These are phyloP conservation scores for Sherardia arvensis DNA, from an alignment of 257 asterid genomes.

Conservation along the genomic window DNA sequence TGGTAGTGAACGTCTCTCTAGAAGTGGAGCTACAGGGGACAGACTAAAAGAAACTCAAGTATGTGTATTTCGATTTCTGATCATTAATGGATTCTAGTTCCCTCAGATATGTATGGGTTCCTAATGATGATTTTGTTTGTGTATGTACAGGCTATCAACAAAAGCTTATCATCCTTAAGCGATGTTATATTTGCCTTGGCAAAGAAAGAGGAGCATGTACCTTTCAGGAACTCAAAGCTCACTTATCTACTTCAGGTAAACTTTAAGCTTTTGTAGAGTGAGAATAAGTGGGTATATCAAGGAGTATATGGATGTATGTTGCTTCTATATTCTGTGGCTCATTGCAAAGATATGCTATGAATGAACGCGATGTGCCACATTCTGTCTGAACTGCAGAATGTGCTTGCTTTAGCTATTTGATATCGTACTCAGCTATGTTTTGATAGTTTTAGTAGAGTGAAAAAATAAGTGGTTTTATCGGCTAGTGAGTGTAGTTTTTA, in stretches of 20 bases:
- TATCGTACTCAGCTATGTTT: too few species aligned
- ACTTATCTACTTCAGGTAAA: constrained; percentile 97
- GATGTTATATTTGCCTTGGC: constrained; percentile 95
- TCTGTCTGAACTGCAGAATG: too few species aligned
- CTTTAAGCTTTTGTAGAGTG: constrained; percentile 1
- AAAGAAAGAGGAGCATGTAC: constrained; percentile 90
- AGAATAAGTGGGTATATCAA: background rate
- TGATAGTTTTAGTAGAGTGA: too few species aligned
- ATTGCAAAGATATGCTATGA: too few species aligned
- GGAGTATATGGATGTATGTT: too few species aligned
- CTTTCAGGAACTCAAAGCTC: constrained; percentile 90
- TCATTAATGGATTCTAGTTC: background rate
- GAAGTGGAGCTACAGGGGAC: constrained; percentile 90
- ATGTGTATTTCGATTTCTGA: constrained; percentile 2
- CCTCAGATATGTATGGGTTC: background rate
- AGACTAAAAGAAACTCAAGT: constrained; percentile 96
- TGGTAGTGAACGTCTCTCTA: constrained; percentile 96
- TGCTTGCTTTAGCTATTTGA: too few species aligned
- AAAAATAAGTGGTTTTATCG: too few species aligned
- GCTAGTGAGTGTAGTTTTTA: too few species aligned
- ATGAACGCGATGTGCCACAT: too few species aligned
- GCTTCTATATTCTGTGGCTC: too few species aligned
- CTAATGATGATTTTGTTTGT: constrained; percentile 3
- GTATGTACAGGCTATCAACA: constrained; percentile 71
- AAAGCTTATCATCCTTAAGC: constrained; percentile 81